These are phyloP conservation scores for Cordyceps farinosa DNA, from an alignment of 2,329 filamentous ascomycete genomes.

Conservation along the genomic window DNA sequence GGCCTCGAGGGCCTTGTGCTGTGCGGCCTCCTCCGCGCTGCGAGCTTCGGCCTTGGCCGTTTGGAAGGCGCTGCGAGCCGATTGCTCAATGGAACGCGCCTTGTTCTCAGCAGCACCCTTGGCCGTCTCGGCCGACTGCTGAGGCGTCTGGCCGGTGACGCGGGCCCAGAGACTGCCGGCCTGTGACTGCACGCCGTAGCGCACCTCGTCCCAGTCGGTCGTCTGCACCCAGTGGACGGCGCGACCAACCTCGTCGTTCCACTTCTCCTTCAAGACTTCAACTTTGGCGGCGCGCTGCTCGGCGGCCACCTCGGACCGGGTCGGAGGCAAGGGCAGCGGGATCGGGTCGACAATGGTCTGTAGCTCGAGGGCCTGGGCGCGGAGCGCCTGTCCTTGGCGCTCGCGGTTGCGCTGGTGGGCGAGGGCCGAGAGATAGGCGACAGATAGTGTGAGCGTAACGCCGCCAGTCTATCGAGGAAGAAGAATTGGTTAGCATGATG, in stretches of 20 bases:
- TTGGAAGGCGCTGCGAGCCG: conserved; percentile 35
- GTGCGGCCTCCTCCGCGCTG: conserved; percentile 26
- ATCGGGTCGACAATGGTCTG: conserved; percentile 49
- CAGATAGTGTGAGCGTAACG: conserved; percentile 68
- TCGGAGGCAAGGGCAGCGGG: conserved; percentile 45
- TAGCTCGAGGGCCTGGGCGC: conserved; percentile 53
- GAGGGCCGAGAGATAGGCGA: conserved; percentile 69
- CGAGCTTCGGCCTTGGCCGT: conserved; percentile 29
- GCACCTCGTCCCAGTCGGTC: conserved; percentile 61
- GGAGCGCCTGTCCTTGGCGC: conserved; percentile 53
- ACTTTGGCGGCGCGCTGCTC: conserved; percentile 53
- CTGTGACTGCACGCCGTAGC: conserved; percentile 54
- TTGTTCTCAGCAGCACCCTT: conserved; percentile 33
- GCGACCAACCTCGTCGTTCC: conserved; percentile 70
- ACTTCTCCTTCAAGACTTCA: conserved; percentile 70
- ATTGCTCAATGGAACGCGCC: conserved; percentile 28
- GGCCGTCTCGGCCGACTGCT: conserved; percentile 25
- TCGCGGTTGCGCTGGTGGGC: conserved; percentile 67
- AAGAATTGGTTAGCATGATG: neutral
- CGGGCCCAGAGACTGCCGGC: conserved; percentile 44
- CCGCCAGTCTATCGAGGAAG: conserved; percentile 60
- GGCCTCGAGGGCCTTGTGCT: conserved; percentile 29
- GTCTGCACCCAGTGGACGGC: conserved; percentile 64
- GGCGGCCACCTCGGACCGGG: conserved; percentile 48
- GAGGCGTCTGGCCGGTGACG: conserved; percentile 32